Evolutionary conservation across 2,329 filamentous ascomycete species (phyloP).

Genomic region (Paraphaeosphaeria minitans): DNA sequence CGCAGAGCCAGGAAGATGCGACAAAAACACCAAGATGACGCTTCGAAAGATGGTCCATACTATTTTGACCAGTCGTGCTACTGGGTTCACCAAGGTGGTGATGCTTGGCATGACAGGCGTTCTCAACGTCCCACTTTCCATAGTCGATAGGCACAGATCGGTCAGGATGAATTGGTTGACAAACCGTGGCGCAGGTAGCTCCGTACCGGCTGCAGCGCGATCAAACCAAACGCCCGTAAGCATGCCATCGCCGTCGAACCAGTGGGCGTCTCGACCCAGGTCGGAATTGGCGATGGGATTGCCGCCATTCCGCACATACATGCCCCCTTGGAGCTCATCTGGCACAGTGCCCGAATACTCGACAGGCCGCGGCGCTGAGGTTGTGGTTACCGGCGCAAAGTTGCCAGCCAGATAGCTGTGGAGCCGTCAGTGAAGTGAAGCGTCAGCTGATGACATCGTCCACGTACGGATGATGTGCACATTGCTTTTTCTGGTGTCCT

Average conservation of each 20-base stretch:
- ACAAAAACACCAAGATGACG: conserved; percentile 62
- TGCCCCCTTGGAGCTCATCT: conserved; percentile 67
- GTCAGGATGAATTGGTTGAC: conserved; percentile 73
- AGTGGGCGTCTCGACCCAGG: conserved; percentile 67
- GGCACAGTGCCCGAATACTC: conserved; percentile 64
- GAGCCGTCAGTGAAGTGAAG: neutral
- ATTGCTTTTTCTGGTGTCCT: conserved; percentile 25
- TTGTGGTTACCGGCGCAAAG: conserved; percentile 68
- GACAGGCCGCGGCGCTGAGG: conserved; percentile 62
- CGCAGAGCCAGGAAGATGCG: conserved; percentile 61
- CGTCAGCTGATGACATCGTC: neutral
- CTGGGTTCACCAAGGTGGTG: conserved; percentile 65
- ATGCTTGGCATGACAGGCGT: conserved; percentile 70
- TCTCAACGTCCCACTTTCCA: conserved; percentile 53
- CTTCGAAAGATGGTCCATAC: conserved; percentile 61
- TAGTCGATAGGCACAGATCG: conserved; percentile 65
- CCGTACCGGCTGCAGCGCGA: conserved; percentile 38
- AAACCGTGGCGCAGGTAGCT: conserved; percentile 61
- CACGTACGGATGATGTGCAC: conserved; percentile 49
- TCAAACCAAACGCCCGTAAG: conserved; percentile 69
- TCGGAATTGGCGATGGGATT: conserved; percentile 69
- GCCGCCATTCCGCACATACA: conserved; percentile 74
- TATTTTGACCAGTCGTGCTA: conserved; percentile 59
- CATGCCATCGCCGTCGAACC: conserved; percentile 80
- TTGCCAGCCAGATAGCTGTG: conserved; percentile 67